These are phyloP conservation scores for Primulina eburnea DNA, from an alignment of 257 asterid species.

Conservation along the genomic window DNA sequence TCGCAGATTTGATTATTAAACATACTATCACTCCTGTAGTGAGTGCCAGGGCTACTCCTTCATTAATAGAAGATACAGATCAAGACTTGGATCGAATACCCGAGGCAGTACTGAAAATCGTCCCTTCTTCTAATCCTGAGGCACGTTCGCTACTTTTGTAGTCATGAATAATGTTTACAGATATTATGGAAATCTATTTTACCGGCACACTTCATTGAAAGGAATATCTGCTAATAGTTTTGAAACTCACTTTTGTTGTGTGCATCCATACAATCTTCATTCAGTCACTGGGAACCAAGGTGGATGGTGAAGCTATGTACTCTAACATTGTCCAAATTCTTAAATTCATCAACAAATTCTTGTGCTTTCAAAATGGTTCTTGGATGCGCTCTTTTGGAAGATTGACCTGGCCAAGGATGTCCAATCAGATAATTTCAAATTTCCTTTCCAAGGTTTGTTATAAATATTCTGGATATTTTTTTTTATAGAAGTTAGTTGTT, in stretches of 20 bases:
- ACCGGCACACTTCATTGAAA: not conserved
- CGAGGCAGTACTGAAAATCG: constrained; percentile 60
- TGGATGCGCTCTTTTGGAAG: constrained; percentile 87
- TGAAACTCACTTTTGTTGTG: constrained; percentile 4
- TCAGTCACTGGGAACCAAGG: constrained; percentile 44
- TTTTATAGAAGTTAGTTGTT: not conserved
- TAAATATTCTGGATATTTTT: constrained; percentile 2
- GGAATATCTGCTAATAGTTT: constrained; percentile 11
- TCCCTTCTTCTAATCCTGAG: constrained; percentile 48
- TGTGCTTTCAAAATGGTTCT: constrained; percentile 60
- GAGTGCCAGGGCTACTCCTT: constrained; percentile 42
- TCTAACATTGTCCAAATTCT: constrained; percentile 50
- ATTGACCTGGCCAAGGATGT: constrained; percentile 94
- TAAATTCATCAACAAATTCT: constrained; percentile 48
- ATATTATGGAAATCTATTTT: constrained; percentile 3
- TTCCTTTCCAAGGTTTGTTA: constrained; percentile 77
- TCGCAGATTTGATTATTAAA: constrained; percentile 76
- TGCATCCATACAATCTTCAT: constrained; percentile 23
- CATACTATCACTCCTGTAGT: constrained; percentile 55
- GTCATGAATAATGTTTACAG: constrained; percentile 5
- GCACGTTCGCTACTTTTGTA: constrained; percentile 35
- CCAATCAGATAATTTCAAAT: constrained; percentile 77
- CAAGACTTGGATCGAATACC: constrained; percentile 33
- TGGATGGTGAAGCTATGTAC: constrained; percentile 74
- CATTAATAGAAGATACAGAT: constrained; percentile 41